Percentiles rank a stretch among this genome's conserved stretches.
phyloP scores from a whole-genome alignment of 257 asterid species.

The Rhazya stricta region DNA sequence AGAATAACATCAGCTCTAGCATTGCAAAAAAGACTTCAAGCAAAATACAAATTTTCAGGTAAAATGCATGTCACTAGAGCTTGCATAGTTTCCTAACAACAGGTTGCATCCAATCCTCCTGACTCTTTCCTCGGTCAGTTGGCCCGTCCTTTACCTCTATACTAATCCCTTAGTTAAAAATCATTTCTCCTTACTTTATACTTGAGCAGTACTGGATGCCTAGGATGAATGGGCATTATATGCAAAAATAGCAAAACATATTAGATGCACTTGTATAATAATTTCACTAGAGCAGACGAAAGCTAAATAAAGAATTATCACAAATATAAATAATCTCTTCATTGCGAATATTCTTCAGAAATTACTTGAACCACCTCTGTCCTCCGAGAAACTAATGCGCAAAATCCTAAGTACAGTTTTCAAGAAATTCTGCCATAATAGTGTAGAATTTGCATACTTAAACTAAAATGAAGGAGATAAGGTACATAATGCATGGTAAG shows the following conservation, averaged over 20 bases:
- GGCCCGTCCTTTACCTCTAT: neutral
- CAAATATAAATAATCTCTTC: neutral
- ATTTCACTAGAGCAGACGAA: neutral
- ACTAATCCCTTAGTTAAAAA: neutral
- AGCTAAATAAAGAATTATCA: neutral
- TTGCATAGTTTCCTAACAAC: neutral
- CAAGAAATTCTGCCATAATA: neutral
- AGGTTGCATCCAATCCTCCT: neutral
- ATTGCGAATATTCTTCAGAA: neutral
- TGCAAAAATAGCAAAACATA: neutral
- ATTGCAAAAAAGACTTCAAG: neutral
- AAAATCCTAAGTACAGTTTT: conserved; percentile 1
- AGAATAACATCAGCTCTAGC: neutral
- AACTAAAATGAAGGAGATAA: neutral
- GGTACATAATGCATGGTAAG: neutral
- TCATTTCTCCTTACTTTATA: neutral
- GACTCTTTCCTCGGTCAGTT: neutral
- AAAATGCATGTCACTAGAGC: neutral
- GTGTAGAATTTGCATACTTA: neutral
- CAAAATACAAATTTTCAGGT: neutral
- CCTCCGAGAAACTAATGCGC: neutral
- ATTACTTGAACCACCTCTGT: conserved; percentile 5
- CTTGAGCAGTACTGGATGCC: neutral
- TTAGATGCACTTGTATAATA: neutral
- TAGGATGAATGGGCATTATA: neutral